Evolutionary conservation across 331 rosid genomes (phyloP).

Genomic region (Pyracantha coccinea): DNA sequence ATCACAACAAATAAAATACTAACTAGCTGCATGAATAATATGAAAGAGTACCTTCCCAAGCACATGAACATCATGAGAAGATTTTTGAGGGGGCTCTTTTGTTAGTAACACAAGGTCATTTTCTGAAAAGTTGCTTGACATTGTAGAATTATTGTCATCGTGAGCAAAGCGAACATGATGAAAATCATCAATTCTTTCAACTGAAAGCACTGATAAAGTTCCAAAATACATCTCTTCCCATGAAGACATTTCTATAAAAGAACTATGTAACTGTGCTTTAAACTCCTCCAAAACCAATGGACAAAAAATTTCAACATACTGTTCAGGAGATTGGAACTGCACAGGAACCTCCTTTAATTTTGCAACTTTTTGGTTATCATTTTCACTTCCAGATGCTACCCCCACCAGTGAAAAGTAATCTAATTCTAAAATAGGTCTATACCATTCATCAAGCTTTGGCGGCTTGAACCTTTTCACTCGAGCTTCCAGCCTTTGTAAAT

Average conservation of each 20-base stretch:
- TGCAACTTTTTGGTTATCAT: conserved; percentile 34
- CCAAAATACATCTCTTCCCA: conserved; percentile 79
- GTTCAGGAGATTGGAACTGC: conserved; percentile 75
- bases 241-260: conserved; percentile 68
- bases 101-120: conserved; percentile 82
- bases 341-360: conserved; percentile 83
- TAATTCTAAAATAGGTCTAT: conserved; percentile 72
- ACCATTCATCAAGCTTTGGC: conserved; percentile 85
- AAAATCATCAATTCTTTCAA: conserved; percentile 90
- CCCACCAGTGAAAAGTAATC: conserved; percentile 72
- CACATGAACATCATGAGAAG: conserved; percentile 78
- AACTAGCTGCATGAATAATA: background rate
- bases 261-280: conserved; percentile 77
- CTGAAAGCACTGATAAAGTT: conserved; percentile 69
- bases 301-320: conserved; percentile 65
- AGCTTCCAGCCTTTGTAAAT: conserved; percentile 43
- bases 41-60: conserved; percentile 74
- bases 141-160: conserved; percentile 52
- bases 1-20: background rate
- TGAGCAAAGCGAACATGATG: conserved; percentile 82
- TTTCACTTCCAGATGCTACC: conserved; percentile 52
- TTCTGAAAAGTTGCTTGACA: conserved; percentile 67
- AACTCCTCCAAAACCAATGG: conserved; percentile 96
- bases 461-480: conserved; percentile 70
- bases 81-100: conserved; percentile 68